Base-by-base conservation (phyloP, 1,139 yeast genomes). In the Hansenula sp. region DNA sequence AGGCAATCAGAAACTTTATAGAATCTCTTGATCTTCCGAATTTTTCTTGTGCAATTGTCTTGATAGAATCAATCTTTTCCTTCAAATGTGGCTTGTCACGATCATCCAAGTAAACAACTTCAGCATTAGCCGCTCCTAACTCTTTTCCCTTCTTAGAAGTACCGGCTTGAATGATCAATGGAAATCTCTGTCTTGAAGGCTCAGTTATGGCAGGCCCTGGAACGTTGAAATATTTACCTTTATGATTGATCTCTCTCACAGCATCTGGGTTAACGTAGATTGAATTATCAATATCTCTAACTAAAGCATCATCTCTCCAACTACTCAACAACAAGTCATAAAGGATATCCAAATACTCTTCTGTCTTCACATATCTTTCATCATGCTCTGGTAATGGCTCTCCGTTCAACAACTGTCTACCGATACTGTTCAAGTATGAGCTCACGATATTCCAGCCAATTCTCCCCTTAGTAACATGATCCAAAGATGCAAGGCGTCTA, bases 151-250 rank as follows among this genome's bases (percentile, higher is more conserved):
- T 63, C 17, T 62, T 55, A 0, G 74, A 70, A 16, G 72, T 64
- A 15, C 76, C 76, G 2, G 76, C 76, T 52, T 71, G 76, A 37
- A 70, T 58, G 38, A 70, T 59, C 4, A 68, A 68, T 1, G 73
- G 73, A n/a, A 68, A 50, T 51, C 72, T 63, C 46, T 68, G 73
- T 15, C 67, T 66, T 13, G 70, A 62, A 16, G 72, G 73, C 33
- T 62, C 63, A 13, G 67, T 57, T 33, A 68, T 62, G 37, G 49
- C 54, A 6, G 72, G 72, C 0, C 72, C 73, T 2, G 70, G 71
- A 12, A 68, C 72, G 7, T 51, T 63, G 48, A 61, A 68, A 48
- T 58, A 60, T 41, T 64, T 61, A 2, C 72, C 72, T 35, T 59
- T 60, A 44, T 61, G 65, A 42, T 67, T 57, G 35, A 67, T 67